Conservation (phyloP, 1,284 basidiomycete species). For the Puccinia horiana region DNA sequence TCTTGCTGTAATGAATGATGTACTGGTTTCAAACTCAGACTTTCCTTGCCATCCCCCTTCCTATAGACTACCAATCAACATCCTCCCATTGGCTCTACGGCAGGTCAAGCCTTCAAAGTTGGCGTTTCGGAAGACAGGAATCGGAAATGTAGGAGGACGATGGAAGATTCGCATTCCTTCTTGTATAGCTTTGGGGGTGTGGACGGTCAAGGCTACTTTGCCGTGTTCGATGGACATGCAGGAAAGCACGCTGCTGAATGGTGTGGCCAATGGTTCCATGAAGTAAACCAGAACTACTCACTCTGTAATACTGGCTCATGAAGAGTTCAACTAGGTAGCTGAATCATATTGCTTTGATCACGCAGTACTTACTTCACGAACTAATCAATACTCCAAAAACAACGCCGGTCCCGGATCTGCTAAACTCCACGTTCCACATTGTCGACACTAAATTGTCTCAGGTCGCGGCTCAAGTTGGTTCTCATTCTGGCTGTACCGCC, state of each 20-base stretch:
- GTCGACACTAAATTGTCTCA: conserved; percentile 81
- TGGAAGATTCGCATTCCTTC: conserved; percentile 98
- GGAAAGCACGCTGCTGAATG: conserved; percentile 98
- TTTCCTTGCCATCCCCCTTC: neutral
- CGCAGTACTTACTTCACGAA: conserved; percentile 65
- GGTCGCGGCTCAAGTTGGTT: conserved; percentile 81
- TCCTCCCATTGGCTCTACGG: conserved; percentile 61
- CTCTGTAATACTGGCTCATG: neutral
- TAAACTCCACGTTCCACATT: conserved; percentile 89
- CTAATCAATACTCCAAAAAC: conserved; percentile 59
- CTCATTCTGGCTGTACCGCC: conserved; percentile 94
- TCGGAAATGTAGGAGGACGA: conserved; percentile 82
- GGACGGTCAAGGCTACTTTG: conserved; percentile 93
- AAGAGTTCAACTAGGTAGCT: neutral
- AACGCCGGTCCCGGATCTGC: conserved; percentile 77
- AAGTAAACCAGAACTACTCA: conserved; percentile 63
- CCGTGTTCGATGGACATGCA: conserved; percentile 97
- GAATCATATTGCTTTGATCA: neutral
- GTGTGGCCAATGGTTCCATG: conserved; percentile 94
- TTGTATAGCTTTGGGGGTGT: conserved; percentile 88
- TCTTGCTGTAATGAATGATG: neutral
- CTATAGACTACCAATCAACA: conserved; percentile 51
- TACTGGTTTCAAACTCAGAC: neutral
- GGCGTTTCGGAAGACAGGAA: conserved; percentile 83
- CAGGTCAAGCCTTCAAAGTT: conserved; percentile 64